A percentile compares a stretch with the other conserved stretches of the same genome.
Evolutionary conservation across 2,329 filamentous ascomycete species (phyloP).

Genomic region (Lachnellula occidentalis): DNA sequence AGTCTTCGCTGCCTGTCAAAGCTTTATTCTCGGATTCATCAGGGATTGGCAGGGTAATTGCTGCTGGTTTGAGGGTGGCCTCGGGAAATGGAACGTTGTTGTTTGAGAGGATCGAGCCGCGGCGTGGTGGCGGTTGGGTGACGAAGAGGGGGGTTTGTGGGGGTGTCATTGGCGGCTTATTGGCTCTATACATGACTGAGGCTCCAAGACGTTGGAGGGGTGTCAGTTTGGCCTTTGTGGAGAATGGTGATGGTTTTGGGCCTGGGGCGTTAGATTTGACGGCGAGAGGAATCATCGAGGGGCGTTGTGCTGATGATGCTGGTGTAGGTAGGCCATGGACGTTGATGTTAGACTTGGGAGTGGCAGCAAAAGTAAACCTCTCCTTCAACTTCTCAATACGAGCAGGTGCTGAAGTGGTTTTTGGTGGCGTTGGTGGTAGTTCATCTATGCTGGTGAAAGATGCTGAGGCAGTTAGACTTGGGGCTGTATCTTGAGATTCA

Average conservation of each 20-base stretch:
- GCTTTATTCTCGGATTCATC: constrained; percentile 20
- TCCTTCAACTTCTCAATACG: constrained; percentile 14
- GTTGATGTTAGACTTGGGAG: constrained; percentile 13
- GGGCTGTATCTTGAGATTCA: constrained; percentile 19
- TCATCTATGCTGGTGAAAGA: constrained; percentile 21
- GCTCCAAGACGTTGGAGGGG: constrained; percentile 30
- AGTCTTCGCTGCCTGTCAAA: constrained; percentile 44
- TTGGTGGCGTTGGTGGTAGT: constrained; percentile 19
- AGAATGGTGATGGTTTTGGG: constrained; percentile 7
- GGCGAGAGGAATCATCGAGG: constrained; percentile 27
- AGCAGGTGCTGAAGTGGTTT: not conserved
- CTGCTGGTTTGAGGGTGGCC: constrained; percentile 29
- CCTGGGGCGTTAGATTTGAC: constrained; percentile 17
- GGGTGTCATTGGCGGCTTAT: constrained; percentile 20
- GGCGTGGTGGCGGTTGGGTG: constrained; percentile 3
- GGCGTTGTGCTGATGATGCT: constrained; percentile 14
- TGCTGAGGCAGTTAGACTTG: constrained; percentile 18
- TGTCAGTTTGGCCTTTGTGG: constrained; percentile 16
- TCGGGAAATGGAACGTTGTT: constrained; percentile 24
- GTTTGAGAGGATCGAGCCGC: constrained; percentile 15
- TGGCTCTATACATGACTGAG: constrained; percentile 20
- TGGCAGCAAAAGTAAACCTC: constrained; percentile 20
- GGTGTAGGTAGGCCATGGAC: constrained; percentile 16
- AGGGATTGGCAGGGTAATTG: constrained; percentile 31
- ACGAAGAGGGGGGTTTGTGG: constrained; percentile 21